Conservation (phyloP, 2,329 filamentous ascomycete genomes). For the Verticillium nubilum region DNA sequence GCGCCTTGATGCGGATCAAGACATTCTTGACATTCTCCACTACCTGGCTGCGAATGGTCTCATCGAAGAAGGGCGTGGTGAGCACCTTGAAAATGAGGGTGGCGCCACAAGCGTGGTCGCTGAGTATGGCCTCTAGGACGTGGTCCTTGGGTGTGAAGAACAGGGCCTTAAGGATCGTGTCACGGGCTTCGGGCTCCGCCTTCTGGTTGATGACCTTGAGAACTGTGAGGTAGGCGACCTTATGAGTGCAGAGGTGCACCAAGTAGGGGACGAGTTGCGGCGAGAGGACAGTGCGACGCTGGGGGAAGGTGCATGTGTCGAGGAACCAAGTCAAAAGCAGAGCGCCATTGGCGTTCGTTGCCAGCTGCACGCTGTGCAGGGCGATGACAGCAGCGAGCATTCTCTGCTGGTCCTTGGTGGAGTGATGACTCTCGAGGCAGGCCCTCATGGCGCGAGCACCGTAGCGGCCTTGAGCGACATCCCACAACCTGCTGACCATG, state of each 20-base stretch:
- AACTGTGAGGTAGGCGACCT: conserved; percentile 94
- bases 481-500: conserved; percentile 92
- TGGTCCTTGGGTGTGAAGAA: conserved; percentile 90
- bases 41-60: conserved; percentile 79
- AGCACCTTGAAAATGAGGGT: conserved; percentile 98
- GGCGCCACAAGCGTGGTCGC: conserved; percentile 85
- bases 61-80: conserved; percentile 95
- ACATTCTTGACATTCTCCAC: conserved; percentile 90
- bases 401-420: conserved; percentile 90
- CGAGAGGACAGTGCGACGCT: conserved; percentile 83
- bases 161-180: conserved; percentile 81
- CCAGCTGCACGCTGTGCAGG: conserved; percentile 92
- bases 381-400: conserved; percentile 93
- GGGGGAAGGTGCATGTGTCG: conserved; percentile 94
- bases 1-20: conserved; percentile 82
- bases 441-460: conserved; percentile 94
- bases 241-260: conserved; percentile 95
- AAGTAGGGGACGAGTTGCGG: conserved; percentile 89
- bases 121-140: conserved; percentile 82
- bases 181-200: conserved; percentile 85
- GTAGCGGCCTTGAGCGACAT: conserved; percentile 86
- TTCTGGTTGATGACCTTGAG: conserved; percentile 98
- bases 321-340: conserved; percentile 95
- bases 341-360: conserved; percentile 93
- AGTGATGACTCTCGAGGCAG: conserved; percentile 91